These are phyloP conservation scores for Trypanosoma vivax DNA, from an alignment of 208 protist species.

Conservation along the genomic window DNA sequence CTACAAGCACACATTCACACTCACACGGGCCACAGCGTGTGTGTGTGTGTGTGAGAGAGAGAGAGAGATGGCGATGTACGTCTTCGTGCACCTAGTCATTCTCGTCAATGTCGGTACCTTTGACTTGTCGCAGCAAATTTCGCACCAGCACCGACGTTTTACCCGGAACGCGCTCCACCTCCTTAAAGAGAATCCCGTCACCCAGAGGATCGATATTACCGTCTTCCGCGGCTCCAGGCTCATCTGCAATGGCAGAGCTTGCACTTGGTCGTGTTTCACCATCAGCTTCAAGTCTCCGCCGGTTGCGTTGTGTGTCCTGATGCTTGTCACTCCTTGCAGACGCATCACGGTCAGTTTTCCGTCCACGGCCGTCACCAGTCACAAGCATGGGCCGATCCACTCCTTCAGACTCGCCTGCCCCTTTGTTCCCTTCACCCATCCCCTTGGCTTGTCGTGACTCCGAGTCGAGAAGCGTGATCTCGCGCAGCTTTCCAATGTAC, in stretches of 20 bases:
- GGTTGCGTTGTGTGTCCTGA: too few species aligned
- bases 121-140: conserved; percentile 18
- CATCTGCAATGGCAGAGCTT: not conserved
- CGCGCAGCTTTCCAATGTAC: conserved; percentile 82
- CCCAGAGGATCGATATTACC: conserved; percentile 12
- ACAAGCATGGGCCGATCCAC: not conserved
- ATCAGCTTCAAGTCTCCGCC: too few species aligned
- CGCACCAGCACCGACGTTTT: conserved; percentile 5
- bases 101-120: not conserved
- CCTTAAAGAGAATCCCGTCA: conserved; percentile 21
- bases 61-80: not conserved
- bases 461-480: conserved; percentile 49
- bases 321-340: too few species aligned
- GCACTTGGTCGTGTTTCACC: not conserved
- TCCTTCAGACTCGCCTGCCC: not conserved
- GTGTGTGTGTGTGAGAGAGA: not conserved
- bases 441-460: conserved; percentile 2
- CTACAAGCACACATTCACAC: too few species aligned
- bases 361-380: too few species aligned
- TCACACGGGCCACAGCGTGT: too few species aligned
- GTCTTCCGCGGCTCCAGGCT: not conserved
- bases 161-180: conserved; percentile 1
- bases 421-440: not conserved
- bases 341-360: too few species aligned
- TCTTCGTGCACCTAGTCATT: not conserved